Conservation (phyloP, 257 asterid genomes). For the Buddleja alternifolia region DNA sequence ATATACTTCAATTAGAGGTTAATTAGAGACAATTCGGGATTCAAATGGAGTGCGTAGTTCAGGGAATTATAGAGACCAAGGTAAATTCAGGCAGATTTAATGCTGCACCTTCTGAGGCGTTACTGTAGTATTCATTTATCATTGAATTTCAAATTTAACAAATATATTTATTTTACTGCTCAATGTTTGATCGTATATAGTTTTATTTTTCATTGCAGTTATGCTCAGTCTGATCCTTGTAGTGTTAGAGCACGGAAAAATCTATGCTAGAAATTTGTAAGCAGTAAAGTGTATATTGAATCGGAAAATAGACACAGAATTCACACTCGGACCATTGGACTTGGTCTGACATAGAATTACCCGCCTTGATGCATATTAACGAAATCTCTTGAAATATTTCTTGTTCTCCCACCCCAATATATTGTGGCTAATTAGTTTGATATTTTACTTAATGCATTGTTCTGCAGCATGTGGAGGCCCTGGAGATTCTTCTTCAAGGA, state of each 20-base stretch:
- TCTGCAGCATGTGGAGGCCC: slow-evolving; percentile 90
- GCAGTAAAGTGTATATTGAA: too few species aligned
- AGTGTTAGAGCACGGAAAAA: background rate
- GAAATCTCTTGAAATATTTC: too few species aligned
- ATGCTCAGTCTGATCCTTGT: background rate
- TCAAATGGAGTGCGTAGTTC: slow-evolving; percentile 91
- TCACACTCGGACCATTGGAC: too few species aligned
- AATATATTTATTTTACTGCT: background rate
- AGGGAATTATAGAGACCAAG: slow-evolving; percentile 92
- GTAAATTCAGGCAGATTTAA: slow-evolving; percentile 38
- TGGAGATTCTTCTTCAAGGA: slow-evolving; percentile 95
- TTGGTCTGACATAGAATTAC: too few species aligned
- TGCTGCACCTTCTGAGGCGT: background rate
- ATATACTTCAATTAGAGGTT: background rate
- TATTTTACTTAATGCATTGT: slow-evolving; percentile 13
- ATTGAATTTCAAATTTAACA: background rate
- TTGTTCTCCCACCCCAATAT: background rate
- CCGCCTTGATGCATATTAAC: too few species aligned
- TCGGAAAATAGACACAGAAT: too few species aligned
- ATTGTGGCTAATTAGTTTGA: slow-evolving; percentile 9
- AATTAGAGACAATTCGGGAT: slow-evolving; percentile 13
- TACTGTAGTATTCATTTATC: background rate
- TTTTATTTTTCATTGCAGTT: too few species aligned
- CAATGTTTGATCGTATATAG: background rate
- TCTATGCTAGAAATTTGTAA: too few species aligned